A percentile compares a stretch with the other conserved stretches of the same genome.
These are phyloP conservation scores for Curvularia spicifera DNA, from an alignment of 2,329 filamentous ascomycete genomes.

Conservation along the genomic window DNA sequence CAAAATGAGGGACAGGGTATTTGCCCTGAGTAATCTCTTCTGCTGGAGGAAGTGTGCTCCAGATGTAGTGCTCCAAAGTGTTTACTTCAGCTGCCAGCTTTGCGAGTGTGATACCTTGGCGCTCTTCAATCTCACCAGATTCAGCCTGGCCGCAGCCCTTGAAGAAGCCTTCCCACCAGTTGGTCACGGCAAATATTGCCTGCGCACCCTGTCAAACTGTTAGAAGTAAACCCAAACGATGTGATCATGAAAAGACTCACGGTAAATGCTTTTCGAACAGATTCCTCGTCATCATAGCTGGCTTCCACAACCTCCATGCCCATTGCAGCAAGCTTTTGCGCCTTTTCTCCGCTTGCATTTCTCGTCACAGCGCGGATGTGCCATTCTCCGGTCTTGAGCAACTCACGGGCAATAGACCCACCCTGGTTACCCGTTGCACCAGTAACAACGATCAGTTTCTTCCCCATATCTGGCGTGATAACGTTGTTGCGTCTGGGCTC, in stretches of 20 bases:
- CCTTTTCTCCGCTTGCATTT: conserved; percentile 32
- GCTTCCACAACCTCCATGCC: conserved; percentile 49
- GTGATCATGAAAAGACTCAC: conserved; percentile 7
- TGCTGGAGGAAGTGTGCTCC: conserved; percentile 52
- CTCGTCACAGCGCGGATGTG: conserved; percentile 58
- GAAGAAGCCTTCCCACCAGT: conserved; percentile 17
- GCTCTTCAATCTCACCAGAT: conserved; percentile 35
- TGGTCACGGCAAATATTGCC: conserved; percentile 48
- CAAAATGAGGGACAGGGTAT: conserved; percentile 48
- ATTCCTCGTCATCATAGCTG: conserved; percentile 19
- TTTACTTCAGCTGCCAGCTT: conserved; percentile 44
- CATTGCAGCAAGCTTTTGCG: conserved; percentile 29
- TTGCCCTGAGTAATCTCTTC: conserved; percentile 38
- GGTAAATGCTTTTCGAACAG: conserved; percentile 15
- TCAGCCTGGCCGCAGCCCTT: conserved; percentile 35
- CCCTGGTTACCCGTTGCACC: conserved; percentile 39
- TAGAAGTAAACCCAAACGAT: not conserved
- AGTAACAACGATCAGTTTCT: conserved; percentile 34
- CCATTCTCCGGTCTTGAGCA: conserved; percentile 56
- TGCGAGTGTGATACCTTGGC: conserved; percentile 50
- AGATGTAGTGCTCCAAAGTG: conserved; percentile 53
- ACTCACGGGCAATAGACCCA: conserved; percentile 26
- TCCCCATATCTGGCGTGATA: conserved; percentile 34
- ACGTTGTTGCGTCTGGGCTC: not conserved
- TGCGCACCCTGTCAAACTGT: conserved; percentile 4